Evolutionary conservation across 2,329 filamentous ascomycete genomes (phyloP).

Genomic region (Sphaceloma murrayae): DNA sequence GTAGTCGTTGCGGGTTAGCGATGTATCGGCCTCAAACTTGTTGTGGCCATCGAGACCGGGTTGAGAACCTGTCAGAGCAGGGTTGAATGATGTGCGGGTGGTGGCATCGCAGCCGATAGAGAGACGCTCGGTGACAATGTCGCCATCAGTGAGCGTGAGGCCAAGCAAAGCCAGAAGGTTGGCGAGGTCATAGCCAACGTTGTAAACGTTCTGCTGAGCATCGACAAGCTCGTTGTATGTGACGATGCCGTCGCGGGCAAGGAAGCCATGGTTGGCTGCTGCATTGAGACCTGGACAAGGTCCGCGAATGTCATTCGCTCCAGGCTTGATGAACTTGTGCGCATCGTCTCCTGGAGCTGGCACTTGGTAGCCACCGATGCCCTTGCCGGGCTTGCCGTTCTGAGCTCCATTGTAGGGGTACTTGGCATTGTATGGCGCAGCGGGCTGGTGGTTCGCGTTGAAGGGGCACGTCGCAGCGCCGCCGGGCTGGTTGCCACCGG

Average conservation of each 20-base stretch:
- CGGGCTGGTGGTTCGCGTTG: constrained; percentile 33
- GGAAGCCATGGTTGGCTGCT: constrained; percentile 37
- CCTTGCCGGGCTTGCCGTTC: constrained; percentile 35
- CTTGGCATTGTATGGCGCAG: constrained; percentile 27
- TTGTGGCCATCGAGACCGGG: constrained; percentile 38
- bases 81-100: constrained; percentile 31
- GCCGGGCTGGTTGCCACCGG: constrained; percentile 23
- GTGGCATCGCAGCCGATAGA: constrained; percentile 40
- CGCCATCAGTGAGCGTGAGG: constrained; percentile 33
- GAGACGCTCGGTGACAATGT: constrained; percentile 35
- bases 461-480: constrained; percentile 29
- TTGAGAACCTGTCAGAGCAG: constrained; percentile 30
- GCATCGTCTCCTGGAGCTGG: constrained; percentile 35
- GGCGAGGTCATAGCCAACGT: constrained; percentile 36
- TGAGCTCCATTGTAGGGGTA: constrained; percentile 38
- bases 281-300: constrained; percentile 37
- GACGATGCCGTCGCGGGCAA: constrained; percentile 35
- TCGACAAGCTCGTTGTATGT: constrained; percentile 38
- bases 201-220: constrained; percentile 39
- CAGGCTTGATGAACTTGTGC: constrained; percentile 31
- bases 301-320: constrained; percentile 33
- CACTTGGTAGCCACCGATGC: constrained; percentile 36
- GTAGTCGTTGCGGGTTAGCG: constrained; percentile 35
- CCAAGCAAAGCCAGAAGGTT: constrained; percentile 33
- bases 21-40: constrained; percentile 36